phyloP scores from a whole-genome alignment of 768 basidiomycete species.

The Pholiota molesta region DNA sequence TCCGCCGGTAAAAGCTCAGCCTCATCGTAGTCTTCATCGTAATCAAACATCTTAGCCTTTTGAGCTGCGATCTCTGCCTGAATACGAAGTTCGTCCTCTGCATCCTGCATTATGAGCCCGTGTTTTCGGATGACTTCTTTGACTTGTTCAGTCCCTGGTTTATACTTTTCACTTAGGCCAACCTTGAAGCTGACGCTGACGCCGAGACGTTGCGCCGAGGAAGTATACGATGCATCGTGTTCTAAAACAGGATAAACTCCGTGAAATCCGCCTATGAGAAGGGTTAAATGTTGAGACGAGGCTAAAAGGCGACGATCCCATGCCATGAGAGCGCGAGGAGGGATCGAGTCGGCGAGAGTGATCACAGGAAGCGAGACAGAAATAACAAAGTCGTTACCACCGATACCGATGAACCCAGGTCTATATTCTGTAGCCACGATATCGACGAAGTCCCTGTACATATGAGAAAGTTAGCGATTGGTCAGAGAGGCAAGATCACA shows the following conservation, averaged over 20 bases:
- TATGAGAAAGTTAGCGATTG: neutral
- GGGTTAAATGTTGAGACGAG: conserved; percentile 57
- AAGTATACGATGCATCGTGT: conserved; percentile 42
- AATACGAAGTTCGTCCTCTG: conserved; percentile 40
- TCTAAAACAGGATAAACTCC: conserved; percentile 56
- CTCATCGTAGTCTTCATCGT: conserved; percentile 28
- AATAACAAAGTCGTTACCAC: conserved; percentile 53
- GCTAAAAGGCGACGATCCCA: conserved; percentile 72
- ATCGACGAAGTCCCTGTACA: conserved; percentile 61
- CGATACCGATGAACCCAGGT: conserved; percentile 59
- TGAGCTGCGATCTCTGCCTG: conserved; percentile 36
- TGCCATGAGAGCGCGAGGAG: conserved; percentile 68
- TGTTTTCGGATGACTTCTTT: conserved; percentile 52
- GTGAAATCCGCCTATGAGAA: conserved; percentile 63
- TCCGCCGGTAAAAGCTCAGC: conserved; percentile 22
- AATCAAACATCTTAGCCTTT: conserved; percentile 29
- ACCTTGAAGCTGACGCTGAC: conserved; percentile 56
- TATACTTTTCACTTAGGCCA: conserved; percentile 62
- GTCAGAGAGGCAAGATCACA: conserved; percentile 1
- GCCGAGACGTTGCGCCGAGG: conserved; percentile 35
- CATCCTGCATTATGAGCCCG: conserved; percentile 47
- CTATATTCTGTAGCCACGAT: conserved; percentile 58
- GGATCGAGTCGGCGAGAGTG: conserved; percentile 51
- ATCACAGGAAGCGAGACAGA: conserved; percentile 62
- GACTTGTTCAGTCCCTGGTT: conserved; percentile 55